Base-by-base conservation (phyloP, 2,329 filamentous ascomycete genomes). In the Elsinoe batatas region DNA sequence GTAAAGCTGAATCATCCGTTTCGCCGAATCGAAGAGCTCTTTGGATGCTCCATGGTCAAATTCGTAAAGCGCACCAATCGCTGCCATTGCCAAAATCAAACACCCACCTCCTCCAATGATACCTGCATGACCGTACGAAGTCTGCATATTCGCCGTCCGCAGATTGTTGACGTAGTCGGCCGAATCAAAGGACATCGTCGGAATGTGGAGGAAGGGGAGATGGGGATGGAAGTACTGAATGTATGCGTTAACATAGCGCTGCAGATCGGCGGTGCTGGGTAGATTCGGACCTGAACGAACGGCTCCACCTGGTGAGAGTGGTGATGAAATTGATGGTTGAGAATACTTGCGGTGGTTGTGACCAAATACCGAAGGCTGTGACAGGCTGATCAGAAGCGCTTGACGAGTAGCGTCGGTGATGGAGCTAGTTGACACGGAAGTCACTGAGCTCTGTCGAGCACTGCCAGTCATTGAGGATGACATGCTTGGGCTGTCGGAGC, bases 1-100 rank as follows among this genome's bases (percentile, higher is more conserved):
- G 67, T 95, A 95, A 59, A 91, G 77, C 60, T 91, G 85, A 57
- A 97, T 94, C 85, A 95, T 89, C 72, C 90, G 94, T 75, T 96
- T 96, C 49, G 91, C 88, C 67, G 90, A 85, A 62, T 95, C 88
- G 65, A 96, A 96, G 6, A 98, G 72, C 46, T 94, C 87, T 67
- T 85, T 87, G 20, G 91, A 94, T 56, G 85, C 80, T 26, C 78
- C 77, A 57, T 84, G 82, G 58, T 97, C 91, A 66, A 85, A 82
- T 72, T 96, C 91, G 71, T 95, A 96, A 37, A 96, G 75, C 35
- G 88, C 86, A 18, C 87, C 88, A 62, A 86, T 84, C n/a, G 89
- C 87, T 46, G 88, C 87, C 84, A 94, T 93, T 3, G 87, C 90
- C 32, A 95, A 77, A 58, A 93, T 84, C 57, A 95, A 76, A 68